Evolutionary conservation across 257 asterid species (phyloP).

Genomic region (Prunella vulgaris): DNA sequence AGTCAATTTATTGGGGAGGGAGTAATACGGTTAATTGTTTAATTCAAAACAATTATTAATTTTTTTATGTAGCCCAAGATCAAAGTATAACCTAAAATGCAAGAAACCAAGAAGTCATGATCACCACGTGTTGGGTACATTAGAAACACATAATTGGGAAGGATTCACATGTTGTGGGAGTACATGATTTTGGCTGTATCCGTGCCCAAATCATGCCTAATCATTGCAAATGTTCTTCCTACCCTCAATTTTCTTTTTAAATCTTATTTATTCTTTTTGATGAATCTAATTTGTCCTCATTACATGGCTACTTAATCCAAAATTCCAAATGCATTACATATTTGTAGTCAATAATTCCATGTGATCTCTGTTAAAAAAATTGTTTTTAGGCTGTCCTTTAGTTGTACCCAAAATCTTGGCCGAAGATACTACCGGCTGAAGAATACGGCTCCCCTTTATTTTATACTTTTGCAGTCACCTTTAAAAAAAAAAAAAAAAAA

Average conservation of each 20-base stretch:
- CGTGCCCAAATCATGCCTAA: slow-evolving; percentile 41
- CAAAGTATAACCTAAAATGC: slow-evolving; percentile 16
- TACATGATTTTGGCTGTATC: slow-evolving; percentile 25
- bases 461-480: not conserved
- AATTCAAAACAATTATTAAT: no score
- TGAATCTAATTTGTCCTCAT: not conserved
- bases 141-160: slow-evolving; percentile 28
- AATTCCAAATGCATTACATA: not conserved
- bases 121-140: slow-evolving; percentile 36
- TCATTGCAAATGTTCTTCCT: slow-evolving; percentile 29
- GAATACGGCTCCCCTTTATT: not conserved
- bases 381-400: not conserved
- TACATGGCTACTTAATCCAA: not conserved
- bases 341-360: slow-evolving; percentile 23
- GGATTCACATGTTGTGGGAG: slow-evolving; percentile 26
- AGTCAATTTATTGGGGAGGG: no score
- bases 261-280: not conserved
- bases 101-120: slow-evolving; percentile 33
- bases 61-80: not conserved
- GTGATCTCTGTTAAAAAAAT: slow-evolving; percentile 9
- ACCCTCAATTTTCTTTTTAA: not conserved
- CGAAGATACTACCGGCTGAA: slow-evolving; percentile 18
- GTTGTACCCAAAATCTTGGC: slow-evolving; percentile 17
- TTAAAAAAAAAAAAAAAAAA: no score
- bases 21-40: no score